These are phyloP conservation scores for Cyclocybe cylindracea DNA, from an alignment of 768 basidiomycete genomes.

Conservation along the genomic window DNA sequence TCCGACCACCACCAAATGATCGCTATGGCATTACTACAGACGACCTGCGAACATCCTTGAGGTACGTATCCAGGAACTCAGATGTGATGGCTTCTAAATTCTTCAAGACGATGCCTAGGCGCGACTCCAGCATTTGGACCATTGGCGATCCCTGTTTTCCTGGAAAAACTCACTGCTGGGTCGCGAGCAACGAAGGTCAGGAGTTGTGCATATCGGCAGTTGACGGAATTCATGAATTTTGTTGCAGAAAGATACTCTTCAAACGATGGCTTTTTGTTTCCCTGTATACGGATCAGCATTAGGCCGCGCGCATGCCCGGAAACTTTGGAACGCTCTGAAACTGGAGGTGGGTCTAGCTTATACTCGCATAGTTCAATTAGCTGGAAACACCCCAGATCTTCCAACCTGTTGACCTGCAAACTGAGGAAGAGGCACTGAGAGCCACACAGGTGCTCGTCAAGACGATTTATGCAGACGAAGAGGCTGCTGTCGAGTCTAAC, in stretches of 20 bases:
- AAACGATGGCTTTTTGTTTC: constrained; percentile 74
- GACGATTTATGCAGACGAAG: constrained; percentile 63
- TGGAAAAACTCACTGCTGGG: constrained; percentile 88
- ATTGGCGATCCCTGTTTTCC: constrained; percentile 82
- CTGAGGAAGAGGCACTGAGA: constrained; percentile 73
- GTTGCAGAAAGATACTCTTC: constrained; percentile 80
- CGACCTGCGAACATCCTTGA: constrained; percentile 74
- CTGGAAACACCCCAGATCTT: constrained; percentile 63
- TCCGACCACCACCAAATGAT: constrained; percentile 91
- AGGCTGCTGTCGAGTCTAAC: constrained; percentile 36
- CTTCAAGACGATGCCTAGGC: constrained; percentile 62
- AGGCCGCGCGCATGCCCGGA: constrained; percentile 61
- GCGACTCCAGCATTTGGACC: constrained; percentile 83
- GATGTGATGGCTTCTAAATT: neutral
- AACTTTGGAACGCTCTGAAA: constrained; percentile 91
- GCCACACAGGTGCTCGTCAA: constrained; percentile 72
- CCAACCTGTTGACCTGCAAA: constrained; percentile 80
- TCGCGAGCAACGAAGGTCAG: constrained; percentile 80
- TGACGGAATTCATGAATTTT: neutral
- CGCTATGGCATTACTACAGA: constrained; percentile 91
- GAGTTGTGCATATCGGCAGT: neutral
- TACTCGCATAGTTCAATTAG: neutral
- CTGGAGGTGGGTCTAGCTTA: constrained; percentile 68
- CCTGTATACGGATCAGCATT: constrained; percentile 79
- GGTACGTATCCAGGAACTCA: constrained; percentile 38